Evolutionary conservation across 176 grass and related monocot species (phyloP).

Genomic region (Stipa capillata): DNA sequence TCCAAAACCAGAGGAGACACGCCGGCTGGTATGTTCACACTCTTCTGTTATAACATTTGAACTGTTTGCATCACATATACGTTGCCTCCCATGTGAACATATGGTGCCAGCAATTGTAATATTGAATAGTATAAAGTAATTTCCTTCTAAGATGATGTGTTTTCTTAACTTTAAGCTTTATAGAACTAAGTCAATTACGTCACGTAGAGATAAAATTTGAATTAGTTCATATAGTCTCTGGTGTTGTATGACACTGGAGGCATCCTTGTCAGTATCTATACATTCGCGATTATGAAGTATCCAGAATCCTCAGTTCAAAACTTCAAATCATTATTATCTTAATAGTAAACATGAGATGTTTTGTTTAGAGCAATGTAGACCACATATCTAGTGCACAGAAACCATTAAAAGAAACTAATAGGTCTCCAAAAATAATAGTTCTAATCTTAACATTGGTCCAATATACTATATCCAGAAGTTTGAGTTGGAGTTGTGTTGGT

Average conservation of each 20-base stretch:
- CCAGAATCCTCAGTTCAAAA: background rate
- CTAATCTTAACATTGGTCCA: background rate
- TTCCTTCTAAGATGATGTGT: background rate
- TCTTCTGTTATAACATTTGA: constrained; percentile 5
- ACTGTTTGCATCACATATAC: background rate
- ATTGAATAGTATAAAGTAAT: background rate
- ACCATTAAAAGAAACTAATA: background rate
- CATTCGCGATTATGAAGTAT: background rate
- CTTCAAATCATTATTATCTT: background rate
- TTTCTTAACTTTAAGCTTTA: background rate
- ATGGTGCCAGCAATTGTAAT: background rate
- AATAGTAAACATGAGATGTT: background rate
- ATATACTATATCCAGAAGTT: background rate
- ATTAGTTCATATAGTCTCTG: background rate
- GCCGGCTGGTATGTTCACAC: constrained; percentile 53
- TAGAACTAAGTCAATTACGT: background rate
- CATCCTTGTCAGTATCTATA: background rate
- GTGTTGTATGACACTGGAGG: background rate
- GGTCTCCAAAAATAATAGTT: background rate
- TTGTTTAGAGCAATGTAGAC: background rate
- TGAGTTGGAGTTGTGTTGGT: background rate
- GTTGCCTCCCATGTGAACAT: background rate
- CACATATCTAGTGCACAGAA: background rate
- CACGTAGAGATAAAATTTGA: background rate
- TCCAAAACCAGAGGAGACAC: constrained; percentile 94